These are phyloP conservation scores for Fusarium proliferatum DNA, from an alignment of 2,329 filamentous ascomycete genomes.

Conservation along the genomic window DNA sequence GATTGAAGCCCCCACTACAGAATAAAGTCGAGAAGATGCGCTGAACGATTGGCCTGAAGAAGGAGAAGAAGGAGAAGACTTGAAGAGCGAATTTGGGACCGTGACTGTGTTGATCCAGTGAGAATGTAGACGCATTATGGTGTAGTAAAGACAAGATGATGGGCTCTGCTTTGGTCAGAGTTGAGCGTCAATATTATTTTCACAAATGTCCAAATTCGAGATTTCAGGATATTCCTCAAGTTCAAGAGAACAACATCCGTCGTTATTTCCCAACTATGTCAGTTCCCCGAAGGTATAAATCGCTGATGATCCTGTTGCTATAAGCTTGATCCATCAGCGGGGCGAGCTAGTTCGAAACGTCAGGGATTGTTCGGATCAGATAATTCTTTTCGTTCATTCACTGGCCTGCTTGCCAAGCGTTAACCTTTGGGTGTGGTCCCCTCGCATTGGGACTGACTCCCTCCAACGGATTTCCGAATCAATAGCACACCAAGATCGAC, in stretches of 20 bases:
- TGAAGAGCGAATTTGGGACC: background rate
- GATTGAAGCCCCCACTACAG: slow-evolving; percentile 1
- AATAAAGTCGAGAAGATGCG: background rate
- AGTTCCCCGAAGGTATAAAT: background rate
- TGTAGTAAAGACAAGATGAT: background rate
- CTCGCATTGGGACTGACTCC: background rate
- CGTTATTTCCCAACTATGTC: background rate
- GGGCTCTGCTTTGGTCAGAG: background rate
- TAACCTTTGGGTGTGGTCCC: background rate
- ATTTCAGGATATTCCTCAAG: background rate
- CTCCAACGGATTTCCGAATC: background rate
- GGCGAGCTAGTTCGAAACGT: background rate
- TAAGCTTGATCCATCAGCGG: slow-evolving; percentile 3
- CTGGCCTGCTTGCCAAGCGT: background rate
- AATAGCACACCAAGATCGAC: slow-evolving; percentile 3
- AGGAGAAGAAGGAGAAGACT: background rate
- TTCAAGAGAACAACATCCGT: background rate
- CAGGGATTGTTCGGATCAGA: slow-evolving; percentile 50
- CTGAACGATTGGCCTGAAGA: background rate
- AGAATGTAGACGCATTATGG: background rate
- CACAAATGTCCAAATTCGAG: background rate
- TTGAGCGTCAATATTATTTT: background rate
- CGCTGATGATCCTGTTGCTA: background rate
- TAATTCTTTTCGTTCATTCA: slow-evolving; percentile 44
- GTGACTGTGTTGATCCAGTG: background rate